Evolutionary conservation across 1,284 basidiomycete genomes (phyloP).

Genomic region (Ustilago bromivora): DNA sequence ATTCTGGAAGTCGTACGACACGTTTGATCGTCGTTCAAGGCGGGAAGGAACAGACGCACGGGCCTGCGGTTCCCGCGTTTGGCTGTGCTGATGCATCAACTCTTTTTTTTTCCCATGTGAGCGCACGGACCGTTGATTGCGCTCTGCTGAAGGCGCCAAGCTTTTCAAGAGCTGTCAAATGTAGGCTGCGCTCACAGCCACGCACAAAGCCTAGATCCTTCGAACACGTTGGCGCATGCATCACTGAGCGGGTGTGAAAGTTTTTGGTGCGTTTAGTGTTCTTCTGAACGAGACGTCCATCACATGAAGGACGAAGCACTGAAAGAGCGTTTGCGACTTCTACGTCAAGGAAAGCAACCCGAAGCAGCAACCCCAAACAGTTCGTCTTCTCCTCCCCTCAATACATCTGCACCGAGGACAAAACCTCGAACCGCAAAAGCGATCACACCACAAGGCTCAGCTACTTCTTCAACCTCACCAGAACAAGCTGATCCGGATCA

Average conservation of each 20-base stretch:
- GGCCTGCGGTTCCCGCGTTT: neutral
- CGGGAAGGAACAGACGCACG: conserved; percentile 1
- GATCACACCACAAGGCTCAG: neutral
- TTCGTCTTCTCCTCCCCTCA: neutral
- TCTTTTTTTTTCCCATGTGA: neutral
- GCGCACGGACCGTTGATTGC: neutral
- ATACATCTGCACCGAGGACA: neutral
- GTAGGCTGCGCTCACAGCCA: neutral
- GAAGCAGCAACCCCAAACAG: neutral
- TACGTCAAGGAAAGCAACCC: conserved; percentile 29
- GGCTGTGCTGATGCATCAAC: conserved; percentile 9
- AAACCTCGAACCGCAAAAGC: too few species aligned
- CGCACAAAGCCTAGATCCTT: neutral
- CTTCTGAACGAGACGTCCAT: neutral
- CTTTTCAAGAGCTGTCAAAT: conserved; percentile 12
- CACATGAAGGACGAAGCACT: conserved; percentile 38
- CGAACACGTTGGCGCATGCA: neutral
- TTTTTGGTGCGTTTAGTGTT: neutral
- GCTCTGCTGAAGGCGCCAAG: conserved; percentile 1
- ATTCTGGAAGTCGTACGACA: conserved; percentile 3
- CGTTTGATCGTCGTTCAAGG: too few species aligned
- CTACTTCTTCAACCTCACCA: neutral
- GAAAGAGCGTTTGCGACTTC: conserved; percentile 36
- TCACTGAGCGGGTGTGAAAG: neutral
- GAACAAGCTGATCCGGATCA: conserved; percentile 15